Conservation (phyloP, 2,329 filamentous ascomycete species). For the Lasiodiplodia citricola region DNA sequence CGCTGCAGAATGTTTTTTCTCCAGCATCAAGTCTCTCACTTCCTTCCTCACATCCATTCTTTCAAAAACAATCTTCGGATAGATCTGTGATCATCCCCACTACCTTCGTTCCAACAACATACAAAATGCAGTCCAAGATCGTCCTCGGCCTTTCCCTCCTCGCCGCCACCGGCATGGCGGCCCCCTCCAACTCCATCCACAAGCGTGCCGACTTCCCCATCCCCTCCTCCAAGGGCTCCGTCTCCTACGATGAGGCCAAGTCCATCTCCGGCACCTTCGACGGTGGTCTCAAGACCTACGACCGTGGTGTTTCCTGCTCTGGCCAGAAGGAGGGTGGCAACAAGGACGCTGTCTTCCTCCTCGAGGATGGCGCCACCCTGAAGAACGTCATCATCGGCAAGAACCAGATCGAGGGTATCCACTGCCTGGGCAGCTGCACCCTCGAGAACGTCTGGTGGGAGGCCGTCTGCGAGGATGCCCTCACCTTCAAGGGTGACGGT, state of each 20-base stretch:
- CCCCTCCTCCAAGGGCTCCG: constrained; percentile 11
- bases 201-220: constrained; percentile 19
- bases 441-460: constrained; percentile 44
- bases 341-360: constrained; percentile 34
- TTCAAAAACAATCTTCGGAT: constrained; percentile 13
- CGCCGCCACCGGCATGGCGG: constrained; percentile 21
- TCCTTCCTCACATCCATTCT: constrained; percentile 20
- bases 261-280: constrained; percentile 14
- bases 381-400: constrained; percentile 57
- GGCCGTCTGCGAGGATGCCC: constrained; percentile 47
- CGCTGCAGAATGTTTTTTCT: neutral
- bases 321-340: constrained; percentile 52
- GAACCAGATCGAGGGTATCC: constrained; percentile 55
- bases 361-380: constrained; percentile 43
- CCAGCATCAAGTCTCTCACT: constrained; percentile 10
- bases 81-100: constrained; percentile 22
- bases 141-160: constrained; percentile 12
- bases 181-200: neutral
- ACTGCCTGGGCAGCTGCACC: constrained; percentile 57
- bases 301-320: constrained; percentile 29
- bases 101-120: constrained; percentile 22
- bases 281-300: constrained; percentile 21
- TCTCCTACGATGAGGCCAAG: constrained; percentile 8
- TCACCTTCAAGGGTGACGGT: constrained; percentile 33
- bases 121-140: constrained; percentile 20